A percentile compares a stretch with the other conserved stretches of the same genome.
These are phyloP conservation scores for Trichoderma cornu-damae DNA, from an alignment of 2,329 filamentous ascomycete genomes.

Conservation along the genomic window DNA sequence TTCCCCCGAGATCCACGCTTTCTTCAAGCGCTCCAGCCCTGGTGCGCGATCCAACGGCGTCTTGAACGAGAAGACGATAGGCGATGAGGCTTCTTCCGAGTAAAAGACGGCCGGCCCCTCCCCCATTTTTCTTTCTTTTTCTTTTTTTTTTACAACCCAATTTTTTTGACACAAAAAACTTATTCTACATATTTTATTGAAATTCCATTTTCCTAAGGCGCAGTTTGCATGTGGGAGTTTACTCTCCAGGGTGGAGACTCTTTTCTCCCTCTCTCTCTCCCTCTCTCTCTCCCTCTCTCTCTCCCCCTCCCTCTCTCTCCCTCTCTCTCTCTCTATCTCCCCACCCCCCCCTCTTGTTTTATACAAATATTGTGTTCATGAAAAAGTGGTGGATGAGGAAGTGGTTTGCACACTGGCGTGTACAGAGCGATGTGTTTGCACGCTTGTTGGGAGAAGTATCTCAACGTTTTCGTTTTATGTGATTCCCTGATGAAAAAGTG, in stretches of 20 bases:
- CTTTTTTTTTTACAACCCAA: too few relatives aligned
- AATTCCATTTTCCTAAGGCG: background rate
- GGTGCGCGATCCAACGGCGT: constrained; percentile 20
- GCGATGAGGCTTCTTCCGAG: constrained; percentile 18
- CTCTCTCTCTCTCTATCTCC: too few relatives aligned
- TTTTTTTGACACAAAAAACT: background rate
- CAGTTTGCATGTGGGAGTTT: constrained; percentile 1
- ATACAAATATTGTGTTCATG: background rate
- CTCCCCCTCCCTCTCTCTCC: too few relatives aligned
- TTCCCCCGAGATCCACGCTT: constrained; percentile 49
- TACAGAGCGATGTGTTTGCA: background rate
- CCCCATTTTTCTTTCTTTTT: background rate
- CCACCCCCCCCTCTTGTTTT: too few relatives aligned
- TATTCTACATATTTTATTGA: background rate
- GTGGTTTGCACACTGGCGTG: background rate
- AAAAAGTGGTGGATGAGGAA: background rate
- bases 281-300: too few relatives aligned
- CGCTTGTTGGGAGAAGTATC: background rate
- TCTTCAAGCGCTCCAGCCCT: constrained; percentile 45
- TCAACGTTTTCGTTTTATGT: background rate
- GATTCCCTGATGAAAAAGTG: constrained; percentile 4
- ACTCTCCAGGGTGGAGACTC: background rate
- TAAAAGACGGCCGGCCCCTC: background rate
- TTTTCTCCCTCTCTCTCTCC: background rate
- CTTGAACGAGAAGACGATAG: constrained; percentile 28